phyloP scores from a whole-genome alignment of 306 rosid species.

The Pyrus betulifolia region DNA sequence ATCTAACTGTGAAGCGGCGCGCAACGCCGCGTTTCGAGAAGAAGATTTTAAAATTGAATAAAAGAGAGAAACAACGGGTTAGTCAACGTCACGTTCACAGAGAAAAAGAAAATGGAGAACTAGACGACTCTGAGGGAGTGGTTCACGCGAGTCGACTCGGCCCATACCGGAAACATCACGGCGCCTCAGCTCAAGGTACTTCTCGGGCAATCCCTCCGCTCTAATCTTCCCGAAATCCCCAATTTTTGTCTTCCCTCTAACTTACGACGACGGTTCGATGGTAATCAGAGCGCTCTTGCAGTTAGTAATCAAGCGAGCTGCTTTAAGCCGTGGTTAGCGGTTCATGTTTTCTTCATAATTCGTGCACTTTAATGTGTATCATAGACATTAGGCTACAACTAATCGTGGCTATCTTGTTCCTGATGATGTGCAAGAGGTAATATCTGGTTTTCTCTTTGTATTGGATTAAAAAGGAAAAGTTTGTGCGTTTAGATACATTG shows the following conservation, averaged over 20 bases:
- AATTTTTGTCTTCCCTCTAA: neutral
- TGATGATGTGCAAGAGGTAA: conserved; percentile 74
- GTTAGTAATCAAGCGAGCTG: neutral
- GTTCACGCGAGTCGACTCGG: conserved; percentile 80
- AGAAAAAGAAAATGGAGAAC: conserved; percentile 34
- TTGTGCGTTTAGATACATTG: neutral
- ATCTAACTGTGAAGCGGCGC: neutral
- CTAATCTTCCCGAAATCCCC: neutral
- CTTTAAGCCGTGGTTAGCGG: neutral
- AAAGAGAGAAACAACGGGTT: neutral
- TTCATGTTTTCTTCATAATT: neutral
- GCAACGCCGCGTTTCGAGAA: neutral
- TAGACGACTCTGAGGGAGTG: no score
- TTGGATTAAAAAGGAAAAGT: neutral
- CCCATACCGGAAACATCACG: conserved; percentile 52
- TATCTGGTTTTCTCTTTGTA: neutral
- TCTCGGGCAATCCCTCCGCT: neutral
- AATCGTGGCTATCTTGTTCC: conserved; percentile 63
- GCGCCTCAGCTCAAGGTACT: conserved; percentile 68
- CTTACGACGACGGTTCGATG: neutral
- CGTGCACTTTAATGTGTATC: neutral
- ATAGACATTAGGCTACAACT: neutral
- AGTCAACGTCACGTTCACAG: conserved; percentile 1
- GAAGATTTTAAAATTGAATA: neutral
- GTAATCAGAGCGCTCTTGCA: conserved; percentile 56